Conservation (phyloP, 1,284 basidiomycete species). For the Pascua sp. region DNA sequence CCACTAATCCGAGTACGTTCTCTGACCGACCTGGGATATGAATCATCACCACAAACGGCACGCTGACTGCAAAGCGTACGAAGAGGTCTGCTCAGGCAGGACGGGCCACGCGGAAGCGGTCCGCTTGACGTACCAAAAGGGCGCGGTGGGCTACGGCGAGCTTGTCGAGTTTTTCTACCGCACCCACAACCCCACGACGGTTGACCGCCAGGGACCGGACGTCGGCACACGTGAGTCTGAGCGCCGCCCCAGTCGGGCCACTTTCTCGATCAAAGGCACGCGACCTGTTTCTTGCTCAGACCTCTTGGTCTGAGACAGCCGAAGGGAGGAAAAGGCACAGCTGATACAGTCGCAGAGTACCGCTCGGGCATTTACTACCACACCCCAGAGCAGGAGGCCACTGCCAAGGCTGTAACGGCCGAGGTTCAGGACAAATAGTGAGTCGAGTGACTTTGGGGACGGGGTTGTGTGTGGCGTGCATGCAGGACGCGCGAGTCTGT, state of each 20-base stretch:
- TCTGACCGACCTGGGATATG: too few species aligned
- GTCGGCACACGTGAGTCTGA: constrained; percentile 65
- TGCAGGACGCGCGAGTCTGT: too few species aligned
- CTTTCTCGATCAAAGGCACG: too few species aligned
- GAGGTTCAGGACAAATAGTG: constrained; percentile 80
- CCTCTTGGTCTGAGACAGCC: too few species aligned
- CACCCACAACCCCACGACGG: constrained; percentile 88
- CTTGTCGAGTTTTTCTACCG: constrained; percentile 92
- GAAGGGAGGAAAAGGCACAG: too few species aligned
- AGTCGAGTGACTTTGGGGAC: constrained; percentile 11
- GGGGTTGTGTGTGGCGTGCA: background rate
- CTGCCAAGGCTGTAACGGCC: constrained; percentile 73
- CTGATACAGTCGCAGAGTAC: constrained; percentile 62
- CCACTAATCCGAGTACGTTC: constrained; percentile 26
- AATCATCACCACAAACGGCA: too few species aligned
- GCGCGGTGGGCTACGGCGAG: constrained; percentile 71
- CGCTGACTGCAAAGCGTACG: constrained; percentile 54
- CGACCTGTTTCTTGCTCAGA: too few species aligned
- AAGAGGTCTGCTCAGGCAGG: constrained; percentile 70
- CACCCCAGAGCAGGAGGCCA: constrained; percentile 67
- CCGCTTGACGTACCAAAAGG: constrained; percentile 78
- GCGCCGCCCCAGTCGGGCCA: too few species aligned
- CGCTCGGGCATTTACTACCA: constrained; percentile 88
- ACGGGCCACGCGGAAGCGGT: constrained; percentile 90
- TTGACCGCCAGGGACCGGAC: constrained; percentile 73